A percentile compares a stretch with the other conserved stretches of the same genome.
Evolutionary conservation across 495 filamentous ascomycete genomes (phyloP).

Genomic region (Achaetomiella virescens): DNA sequence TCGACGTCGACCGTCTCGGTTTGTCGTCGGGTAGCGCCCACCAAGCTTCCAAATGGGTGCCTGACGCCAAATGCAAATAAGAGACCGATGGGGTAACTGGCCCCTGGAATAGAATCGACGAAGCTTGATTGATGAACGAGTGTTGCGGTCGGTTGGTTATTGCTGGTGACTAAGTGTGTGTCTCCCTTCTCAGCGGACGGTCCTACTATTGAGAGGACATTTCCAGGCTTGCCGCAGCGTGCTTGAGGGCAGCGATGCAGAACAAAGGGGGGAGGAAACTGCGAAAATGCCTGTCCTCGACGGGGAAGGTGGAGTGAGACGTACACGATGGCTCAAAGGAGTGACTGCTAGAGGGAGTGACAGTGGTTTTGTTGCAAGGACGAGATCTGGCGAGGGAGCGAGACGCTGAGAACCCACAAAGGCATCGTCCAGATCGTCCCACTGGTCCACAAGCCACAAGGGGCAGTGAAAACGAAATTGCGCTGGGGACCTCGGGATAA

Average conservation of each 20-base stretch:
- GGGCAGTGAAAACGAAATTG: slow-evolving; percentile 33
- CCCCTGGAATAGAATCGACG: slow-evolving; percentile 17
- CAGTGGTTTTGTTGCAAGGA: slow-evolving; percentile 29
- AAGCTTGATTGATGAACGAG: slow-evolving; percentile 18
- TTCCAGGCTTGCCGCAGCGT: slow-evolving; percentile 18
- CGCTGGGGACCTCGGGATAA: slow-evolving; percentile 21
- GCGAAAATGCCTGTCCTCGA: neutral
- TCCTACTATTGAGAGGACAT: slow-evolving; percentile 25
- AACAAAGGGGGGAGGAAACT: neutral
- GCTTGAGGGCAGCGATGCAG: slow-evolving; percentile 14
- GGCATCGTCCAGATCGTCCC: too few species aligned
- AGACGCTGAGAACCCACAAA: slow-evolving; percentile 15
- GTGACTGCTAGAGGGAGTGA: slow-evolving; percentile 27
- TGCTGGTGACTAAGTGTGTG: slow-evolving; percentile 6
- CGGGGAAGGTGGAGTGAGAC: slow-evolving; percentile 17
- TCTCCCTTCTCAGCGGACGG: slow-evolving; percentile 23
- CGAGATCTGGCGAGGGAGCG: slow-evolving; percentile 11
- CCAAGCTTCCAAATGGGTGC: slow-evolving; percentile 18
- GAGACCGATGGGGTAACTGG: neutral
- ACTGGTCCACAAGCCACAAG: slow-evolving; percentile 14
- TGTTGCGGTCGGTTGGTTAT: slow-evolving; percentile 12
- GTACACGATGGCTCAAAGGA: slow-evolving; percentile 23
- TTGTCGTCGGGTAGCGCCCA: slow-evolving; percentile 12
- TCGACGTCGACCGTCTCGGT: neutral
- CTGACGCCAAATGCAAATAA: slow-evolving; percentile 7